Base-by-base conservation (phyloP, 2,329 filamentous ascomycete genomes). In the Colletotrichum sp. region DNA sequence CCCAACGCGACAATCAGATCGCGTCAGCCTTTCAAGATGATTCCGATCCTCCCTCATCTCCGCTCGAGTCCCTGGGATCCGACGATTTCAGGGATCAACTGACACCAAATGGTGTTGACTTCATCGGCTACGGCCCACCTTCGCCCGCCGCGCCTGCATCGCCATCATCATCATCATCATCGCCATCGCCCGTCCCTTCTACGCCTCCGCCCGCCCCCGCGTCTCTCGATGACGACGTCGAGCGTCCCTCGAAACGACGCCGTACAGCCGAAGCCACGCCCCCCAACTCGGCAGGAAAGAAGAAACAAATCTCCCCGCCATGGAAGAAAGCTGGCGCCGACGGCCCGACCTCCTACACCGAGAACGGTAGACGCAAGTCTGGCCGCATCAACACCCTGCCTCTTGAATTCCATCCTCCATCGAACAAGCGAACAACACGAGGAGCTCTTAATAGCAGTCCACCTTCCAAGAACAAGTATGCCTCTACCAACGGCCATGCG, bases 251-350 rank as follows among this genome's bases (percentile, higher is more conserved):
- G 18, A 96, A 96, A 85, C 92, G 93, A 82, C 92, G 92, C 77
- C 92, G 92, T 82, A 88, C 91, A 34, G 87, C 86, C 77, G 87
- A 89, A 12, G 82, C 83, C 77, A 89, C 86, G 28, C 87, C 88
- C 39, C 81, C 84, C 75, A 74, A 79, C 26, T 80, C 76, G 71
- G 78, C 85, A 75, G 83, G 87, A 77, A 84, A 88, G 77, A 81
- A 84, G 81, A 88, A 93, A 86, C 86, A 88, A 69, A 89, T 90
- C 76, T 99, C 96, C 78, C 97, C 97, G 79, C 97, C 97, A 26
- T 99, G 97, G 97, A 99, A 97, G 87, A 95, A 92, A 81, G 91
- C 95, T 78, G 91, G 91, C 75, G 95, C 94, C 55, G 95, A 98
- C 32, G 97, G 97, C 0, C 97, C 97, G 26, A 97, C 96, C 5